Conservation (phyloP, 352 stramenopile genomes). For the Phytophthora syringae region DNA sequence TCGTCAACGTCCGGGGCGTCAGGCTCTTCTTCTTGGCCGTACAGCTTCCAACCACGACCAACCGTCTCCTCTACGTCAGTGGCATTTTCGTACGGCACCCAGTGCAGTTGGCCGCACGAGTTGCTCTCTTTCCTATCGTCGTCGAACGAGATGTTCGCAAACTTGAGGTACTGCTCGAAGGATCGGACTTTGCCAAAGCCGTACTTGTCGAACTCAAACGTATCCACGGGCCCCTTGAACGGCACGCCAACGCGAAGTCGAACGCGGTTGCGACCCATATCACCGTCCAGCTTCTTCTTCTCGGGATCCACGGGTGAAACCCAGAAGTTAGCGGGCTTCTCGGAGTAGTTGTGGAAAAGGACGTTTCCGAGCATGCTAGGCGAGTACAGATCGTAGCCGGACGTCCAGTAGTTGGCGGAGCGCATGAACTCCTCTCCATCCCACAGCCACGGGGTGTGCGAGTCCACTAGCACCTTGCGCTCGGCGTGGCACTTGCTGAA, state of each 20-base stretch:
- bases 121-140: conserved; percentile 55
- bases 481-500: conserved; percentile 87
- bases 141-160: conserved; percentile 53
- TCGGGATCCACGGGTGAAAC: conserved; percentile 41
- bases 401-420: conserved; percentile 61
- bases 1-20: conserved; percentile 1
- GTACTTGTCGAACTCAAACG: conserved; percentile 59
- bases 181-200: conserved; percentile 54
- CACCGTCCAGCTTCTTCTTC: conserved; percentile 43
- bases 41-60: conserved; percentile 54
- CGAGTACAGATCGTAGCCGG: conserved; percentile 76
- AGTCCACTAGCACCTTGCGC: conserved; percentile 63
- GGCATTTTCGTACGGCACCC: conserved; percentile 61
- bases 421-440: conserved; percentile 74
- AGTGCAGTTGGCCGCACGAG: conserved; percentile 68
- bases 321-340: conserved; percentile 64
- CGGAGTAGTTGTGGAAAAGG: conserved; percentile 76
- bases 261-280: conserved; percentile 59
- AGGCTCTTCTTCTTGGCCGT: conserved; percentile 18
- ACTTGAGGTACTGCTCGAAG: conserved; percentile 64
- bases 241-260: conserved; percentile 50
- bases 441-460: conserved; percentile 78
- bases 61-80: conserved; percentile 54
- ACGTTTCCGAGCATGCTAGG: conserved; percentile 54
- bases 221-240: conserved; percentile 60